phyloP scores from a whole-genome alignment of 2,329 filamentous ascomycete species.

The Cercospora sp. region DNA sequence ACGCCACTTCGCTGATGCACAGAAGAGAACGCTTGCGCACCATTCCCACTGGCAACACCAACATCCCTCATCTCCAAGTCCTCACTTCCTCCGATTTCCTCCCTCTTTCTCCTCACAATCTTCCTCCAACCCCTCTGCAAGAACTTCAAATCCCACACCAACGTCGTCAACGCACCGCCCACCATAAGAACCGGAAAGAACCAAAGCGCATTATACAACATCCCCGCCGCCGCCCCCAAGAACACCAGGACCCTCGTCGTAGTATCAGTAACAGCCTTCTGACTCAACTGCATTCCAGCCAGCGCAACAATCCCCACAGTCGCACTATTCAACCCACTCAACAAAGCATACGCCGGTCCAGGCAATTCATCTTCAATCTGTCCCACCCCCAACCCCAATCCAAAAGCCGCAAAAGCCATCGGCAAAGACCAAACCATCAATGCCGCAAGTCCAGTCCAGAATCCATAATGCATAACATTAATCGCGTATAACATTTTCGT shows the following conservation, averaged over 20 bases:
- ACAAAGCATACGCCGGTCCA: conserved; percentile 63
- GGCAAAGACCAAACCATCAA: conserved; percentile 70
- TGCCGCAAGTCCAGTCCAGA: conserved; percentile 57
- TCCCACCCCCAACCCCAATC: conserved; percentile 63
- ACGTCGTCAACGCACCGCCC: conserved; percentile 53
- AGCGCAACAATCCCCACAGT: conserved; percentile 72
- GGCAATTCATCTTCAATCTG: conserved; percentile 62
- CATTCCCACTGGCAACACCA: neutral
- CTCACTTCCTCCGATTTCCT: neutral
- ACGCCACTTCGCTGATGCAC: neutral
- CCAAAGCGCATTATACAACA: conserved; percentile 73
- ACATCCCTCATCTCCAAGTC: conserved; percentile 1
- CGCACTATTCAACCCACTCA: conserved; percentile 70
- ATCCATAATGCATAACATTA: conserved; percentile 62
- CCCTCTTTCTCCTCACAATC: neutral
- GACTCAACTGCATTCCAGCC: conserved; percentile 64
- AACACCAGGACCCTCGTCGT: conserved; percentile 65
- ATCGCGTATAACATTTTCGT: conserved; percentile 75
- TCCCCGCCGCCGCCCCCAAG: conserved; percentile 61
- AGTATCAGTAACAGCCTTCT: conserved; percentile 67
- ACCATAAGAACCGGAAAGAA: conserved; percentile 69
- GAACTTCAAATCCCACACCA: conserved; percentile 55
- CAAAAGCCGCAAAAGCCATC: conserved; percentile 70
- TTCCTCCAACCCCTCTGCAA: neutral
- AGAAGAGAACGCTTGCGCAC: neutral